A percentile compares a stretch with the other conserved stretches of the same genome.
Evolutionary conservation across 1,139 yeast genomes (phyloP).

Genomic region (Hansenula sp.): DNA sequence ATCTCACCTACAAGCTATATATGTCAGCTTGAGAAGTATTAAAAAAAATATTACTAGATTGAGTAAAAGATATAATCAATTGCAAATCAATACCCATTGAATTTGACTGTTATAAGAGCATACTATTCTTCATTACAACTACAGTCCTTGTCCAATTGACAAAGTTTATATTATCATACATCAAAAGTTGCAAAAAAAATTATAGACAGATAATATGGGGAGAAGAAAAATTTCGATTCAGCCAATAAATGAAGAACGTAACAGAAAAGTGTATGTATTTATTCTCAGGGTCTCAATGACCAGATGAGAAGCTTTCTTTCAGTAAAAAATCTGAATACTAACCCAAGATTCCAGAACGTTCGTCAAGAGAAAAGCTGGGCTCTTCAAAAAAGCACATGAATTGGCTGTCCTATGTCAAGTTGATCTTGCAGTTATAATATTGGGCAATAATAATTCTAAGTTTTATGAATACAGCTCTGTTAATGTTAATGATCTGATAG

Average conservation of each 20-base stretch:
- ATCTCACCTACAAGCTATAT: not conserved
- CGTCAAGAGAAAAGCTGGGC: conserved; percentile 90
- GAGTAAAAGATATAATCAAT: not conserved
- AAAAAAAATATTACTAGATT: not conserved
- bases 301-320: too few species aligned
- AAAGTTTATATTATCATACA: too few species aligned
- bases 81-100: not conserved
- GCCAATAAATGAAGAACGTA: conserved; percentile 88
- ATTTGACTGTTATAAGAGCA: too few species aligned
- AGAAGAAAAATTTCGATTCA: conserved; percentile 94
- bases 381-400: conserved; percentile 95
- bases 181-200: too few species aligned
- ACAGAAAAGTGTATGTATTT: conserved; percentile 51
- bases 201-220: conserved; percentile 54
- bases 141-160: too few species aligned
- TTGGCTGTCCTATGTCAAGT: conserved; percentile 89
- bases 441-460: conserved; percentile 74
- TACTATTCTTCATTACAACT: too few species aligned
- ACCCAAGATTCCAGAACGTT: conserved; percentile 46
- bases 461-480: conserved; percentile 80
- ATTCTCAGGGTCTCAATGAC: too few species aligned
- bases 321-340: too few species aligned
- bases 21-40: not conserved
- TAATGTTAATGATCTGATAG: conserved; percentile 58
- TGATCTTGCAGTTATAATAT: conserved; percentile 84